Conservation (phyloP, 2,329 filamentous ascomycete genomes). For the Exserohilum rostratum region DNA sequence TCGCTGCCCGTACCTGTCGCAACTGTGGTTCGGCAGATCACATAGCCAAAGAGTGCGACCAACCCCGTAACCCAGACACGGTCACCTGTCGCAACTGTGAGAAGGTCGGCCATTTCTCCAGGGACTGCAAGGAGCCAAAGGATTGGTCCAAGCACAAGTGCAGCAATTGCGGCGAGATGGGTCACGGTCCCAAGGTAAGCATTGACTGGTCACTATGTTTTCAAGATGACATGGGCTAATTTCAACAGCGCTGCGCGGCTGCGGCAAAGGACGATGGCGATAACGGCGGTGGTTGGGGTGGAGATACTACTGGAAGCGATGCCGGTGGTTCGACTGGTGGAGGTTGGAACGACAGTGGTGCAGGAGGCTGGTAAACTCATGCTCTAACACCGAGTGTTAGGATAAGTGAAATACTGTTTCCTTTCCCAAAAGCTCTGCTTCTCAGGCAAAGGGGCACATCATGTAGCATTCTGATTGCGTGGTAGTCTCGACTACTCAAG, state of each 20-base stretch:
- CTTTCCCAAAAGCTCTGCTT: background rate
- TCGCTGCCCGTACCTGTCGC: conserved; percentile 40
- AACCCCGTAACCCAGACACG: conserved; percentile 48
- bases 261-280: conserved; percentile 26
- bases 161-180: conserved; percentile 53
- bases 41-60: conserved; percentile 46
- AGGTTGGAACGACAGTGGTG: conserved; percentile 17
- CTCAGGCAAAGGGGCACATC: background rate
- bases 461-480: background rate
- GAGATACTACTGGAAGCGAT: conserved; percentile 13
- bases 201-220: background rate
- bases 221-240: conserved; percentile 13
- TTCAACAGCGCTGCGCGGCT: conserved; percentile 40
- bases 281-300: conserved; percentile 21
- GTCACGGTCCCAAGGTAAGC: conserved; percentile 41
- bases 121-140: conserved; percentile 64
- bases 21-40: conserved; percentile 48
- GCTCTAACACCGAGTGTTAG: background rate
- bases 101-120: conserved; percentile 64
- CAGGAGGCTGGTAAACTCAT: background rate
- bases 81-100: conserved; percentile 67
- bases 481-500: background rate
- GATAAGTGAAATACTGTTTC: background rate
- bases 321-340: conserved; percentile 23
- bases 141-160: conserved; percentile 58